phyloP scores from a whole-genome alignment of 2,329 filamentous ascomycete genomes.

The Hysterium pulicare region DNA sequence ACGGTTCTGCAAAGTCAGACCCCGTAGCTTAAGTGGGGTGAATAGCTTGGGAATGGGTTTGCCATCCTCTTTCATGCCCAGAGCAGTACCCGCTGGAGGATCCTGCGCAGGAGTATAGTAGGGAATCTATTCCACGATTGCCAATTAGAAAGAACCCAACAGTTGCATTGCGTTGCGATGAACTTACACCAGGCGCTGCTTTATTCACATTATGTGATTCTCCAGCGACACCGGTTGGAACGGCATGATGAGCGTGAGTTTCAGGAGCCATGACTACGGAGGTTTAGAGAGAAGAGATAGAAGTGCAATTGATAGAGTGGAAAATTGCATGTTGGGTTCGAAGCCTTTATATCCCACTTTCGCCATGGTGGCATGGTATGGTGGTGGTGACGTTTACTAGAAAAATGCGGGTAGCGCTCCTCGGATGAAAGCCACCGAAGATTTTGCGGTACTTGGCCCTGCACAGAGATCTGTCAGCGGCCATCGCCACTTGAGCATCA shows the following conservation, averaged over 20 bases:
- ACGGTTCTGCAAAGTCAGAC: slow-evolving; percentile 64
- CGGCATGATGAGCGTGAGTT: slow-evolving; percentile 19
- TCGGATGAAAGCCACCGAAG: too few relatives aligned
- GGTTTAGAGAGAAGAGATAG: not conserved
- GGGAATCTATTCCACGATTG: slow-evolving; percentile 28
- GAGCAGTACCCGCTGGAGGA: slow-evolving; percentile 46
- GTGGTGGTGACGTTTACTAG: not conserved
- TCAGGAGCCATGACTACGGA: slow-evolving; percentile 6
- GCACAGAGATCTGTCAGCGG: too few relatives aligned
- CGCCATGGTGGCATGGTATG: not conserved
- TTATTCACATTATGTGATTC: slow-evolving; percentile 40
- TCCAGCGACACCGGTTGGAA: slow-evolving; percentile 26
- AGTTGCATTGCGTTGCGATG: not conserved
- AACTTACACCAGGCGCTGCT: slow-evolving; percentile 41
- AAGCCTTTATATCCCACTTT: not conserved
- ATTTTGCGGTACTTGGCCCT: too few relatives aligned
- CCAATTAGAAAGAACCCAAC: not conserved
- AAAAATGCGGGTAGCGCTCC: too few relatives aligned
- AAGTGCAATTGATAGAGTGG: not conserved
- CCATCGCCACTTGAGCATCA: too few relatives aligned
- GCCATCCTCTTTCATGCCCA: slow-evolving; percentile 47
- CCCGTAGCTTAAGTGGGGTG: slow-evolving; percentile 55
- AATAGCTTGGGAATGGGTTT: slow-evolving; percentile 58
- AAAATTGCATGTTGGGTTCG: not conserved
- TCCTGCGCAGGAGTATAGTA: slow-evolving; percentile 49